Evolutionary conservation across 306 rosid species (phyloP), one percentile per base, ranked within the genome.

Genomic region (Glycyrrhiza uralensis): DNA sequence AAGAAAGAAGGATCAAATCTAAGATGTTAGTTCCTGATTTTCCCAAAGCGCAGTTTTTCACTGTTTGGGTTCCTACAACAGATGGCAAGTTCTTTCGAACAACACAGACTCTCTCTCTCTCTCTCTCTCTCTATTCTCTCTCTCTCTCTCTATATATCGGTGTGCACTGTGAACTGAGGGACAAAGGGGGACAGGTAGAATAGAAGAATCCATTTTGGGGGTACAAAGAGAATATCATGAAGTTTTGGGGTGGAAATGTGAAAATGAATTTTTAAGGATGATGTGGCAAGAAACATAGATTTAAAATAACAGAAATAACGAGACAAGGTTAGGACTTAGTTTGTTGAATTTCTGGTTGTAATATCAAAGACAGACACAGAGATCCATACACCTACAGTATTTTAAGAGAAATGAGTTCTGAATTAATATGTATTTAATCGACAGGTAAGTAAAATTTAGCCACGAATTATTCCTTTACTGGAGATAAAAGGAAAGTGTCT

Each of bases 1-100:
- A 57, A 50, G 50, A 76, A 26, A 5, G 7, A 38, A 18, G 15
- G 60, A 61, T 6, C 47, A 45, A 84, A 41, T 56, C 72, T 28
- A 66, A 55, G 29, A 35, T 5, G 12, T 35, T 58, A 41, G 36
- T 78, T 50, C 51, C 22, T 19, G 35, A 75, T n/a, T 26, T 29
- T 28, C 5, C 0, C 35, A 68, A 59, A 45, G 30, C 61, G 42
- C 10, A n/a, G 68, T 33, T 71, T n/a, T 55, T 69, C n/a, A 38
- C 42, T 35, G 71, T 12, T 54, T 44, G 14, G 14, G 36, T 58
- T 51, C 0, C 29, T 18, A 33, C 9, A 35, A 56, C 70, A 59
- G 23, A 26, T 7, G 12, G 47, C 58, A 61, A 66, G 64, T 75
- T 56, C 20, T 18, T 36, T 52, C 45, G 20, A 59, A 49, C 58